Evolutionary conservation across 2,329 filamentous ascomycete species (phyloP).

Genomic region (Trichoderma afroharzianum): DNA sequence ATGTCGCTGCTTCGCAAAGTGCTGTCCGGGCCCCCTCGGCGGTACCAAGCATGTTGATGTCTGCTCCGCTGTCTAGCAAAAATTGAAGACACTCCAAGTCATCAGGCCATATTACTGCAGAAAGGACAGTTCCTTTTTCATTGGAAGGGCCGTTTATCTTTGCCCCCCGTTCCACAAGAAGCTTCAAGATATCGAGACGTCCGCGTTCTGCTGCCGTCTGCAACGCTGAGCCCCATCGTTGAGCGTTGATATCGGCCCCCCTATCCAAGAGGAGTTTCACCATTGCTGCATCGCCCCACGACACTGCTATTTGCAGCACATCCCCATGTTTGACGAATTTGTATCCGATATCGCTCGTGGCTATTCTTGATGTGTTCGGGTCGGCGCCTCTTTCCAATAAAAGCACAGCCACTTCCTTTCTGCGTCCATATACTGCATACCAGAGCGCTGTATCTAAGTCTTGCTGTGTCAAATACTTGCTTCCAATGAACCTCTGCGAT

Average conservation of each 20-base stretch:
- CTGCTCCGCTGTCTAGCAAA: neutral
- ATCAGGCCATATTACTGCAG: neutral
- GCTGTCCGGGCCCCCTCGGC: neutral
- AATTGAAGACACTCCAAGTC: neutral
- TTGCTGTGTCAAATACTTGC: neutral
- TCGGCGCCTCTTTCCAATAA: slow-evolving; percentile 4
- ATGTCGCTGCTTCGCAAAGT: neutral
- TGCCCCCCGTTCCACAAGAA: neutral
- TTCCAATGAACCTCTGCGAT: neutral
- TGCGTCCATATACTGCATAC: neutral
- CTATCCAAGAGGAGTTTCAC: neutral
- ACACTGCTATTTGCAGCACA: neutral
- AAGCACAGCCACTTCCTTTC: neutral
- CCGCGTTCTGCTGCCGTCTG: neutral
- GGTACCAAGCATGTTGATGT: neutral
- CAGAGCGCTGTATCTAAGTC: neutral
- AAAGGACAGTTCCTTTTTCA: neutral
- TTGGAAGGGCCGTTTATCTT: neutral
- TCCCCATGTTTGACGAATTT: neutral
- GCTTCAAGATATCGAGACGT: neutral
- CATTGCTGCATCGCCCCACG: rapidly evolving
- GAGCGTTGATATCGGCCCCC: neutral
- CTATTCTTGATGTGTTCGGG: neutral
- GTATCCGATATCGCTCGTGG: neutral
- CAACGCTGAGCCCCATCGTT: neutral